These are phyloP conservation scores for Fraxinus albicans DNA, from an alignment of 305 asterid genomes.

Conservation along the genomic window DNA sequence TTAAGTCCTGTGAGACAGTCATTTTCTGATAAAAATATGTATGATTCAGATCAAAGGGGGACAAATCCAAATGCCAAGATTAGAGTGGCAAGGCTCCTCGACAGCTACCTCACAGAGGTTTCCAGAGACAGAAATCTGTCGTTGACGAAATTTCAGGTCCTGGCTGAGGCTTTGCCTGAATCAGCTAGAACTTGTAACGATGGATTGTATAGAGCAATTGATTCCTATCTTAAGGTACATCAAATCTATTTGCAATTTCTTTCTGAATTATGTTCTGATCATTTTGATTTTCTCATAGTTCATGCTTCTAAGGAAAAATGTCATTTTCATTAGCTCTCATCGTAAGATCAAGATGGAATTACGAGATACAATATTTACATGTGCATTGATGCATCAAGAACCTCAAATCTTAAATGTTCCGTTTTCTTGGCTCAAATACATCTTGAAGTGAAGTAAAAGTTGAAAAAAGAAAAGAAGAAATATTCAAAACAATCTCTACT, in stretches of 20 bases:
- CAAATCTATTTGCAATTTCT: background rate
- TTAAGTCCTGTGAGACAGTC: conserved; percentile 68
- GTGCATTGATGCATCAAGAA: background rate
- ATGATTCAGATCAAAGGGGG: conserved; percentile 51
- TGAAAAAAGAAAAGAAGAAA: background rate
- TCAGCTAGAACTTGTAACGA: conserved; percentile 84
- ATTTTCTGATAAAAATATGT: conserved; percentile 48
- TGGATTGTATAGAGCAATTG: conserved; percentile 84
- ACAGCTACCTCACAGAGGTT: conserved; percentile 83
- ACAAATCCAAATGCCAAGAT: conserved; percentile 59
- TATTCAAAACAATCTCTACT: background rate
- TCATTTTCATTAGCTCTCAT: background rate
- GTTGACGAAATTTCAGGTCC: conserved; percentile 73
- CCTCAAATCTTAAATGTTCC: background rate
- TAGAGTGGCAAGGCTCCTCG: conserved; percentile 87
- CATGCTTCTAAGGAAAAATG: background rate
- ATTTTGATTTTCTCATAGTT: background rate
- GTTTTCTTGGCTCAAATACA: background rate
- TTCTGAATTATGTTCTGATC: background rate
- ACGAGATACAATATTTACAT: background rate
- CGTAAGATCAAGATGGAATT: background rate
- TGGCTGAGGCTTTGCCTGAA: conserved; percentile 88
- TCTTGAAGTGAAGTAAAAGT: background rate
- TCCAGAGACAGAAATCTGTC: conserved; percentile 73
- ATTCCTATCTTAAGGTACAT: conserved; percentile 87